Percentiles rank a stretch among this genome's conserved stretches.
Evolutionary conservation across 2,329 filamentous ascomycete genomes (phyloP).

Genomic region (Xylaria sp.): DNA sequence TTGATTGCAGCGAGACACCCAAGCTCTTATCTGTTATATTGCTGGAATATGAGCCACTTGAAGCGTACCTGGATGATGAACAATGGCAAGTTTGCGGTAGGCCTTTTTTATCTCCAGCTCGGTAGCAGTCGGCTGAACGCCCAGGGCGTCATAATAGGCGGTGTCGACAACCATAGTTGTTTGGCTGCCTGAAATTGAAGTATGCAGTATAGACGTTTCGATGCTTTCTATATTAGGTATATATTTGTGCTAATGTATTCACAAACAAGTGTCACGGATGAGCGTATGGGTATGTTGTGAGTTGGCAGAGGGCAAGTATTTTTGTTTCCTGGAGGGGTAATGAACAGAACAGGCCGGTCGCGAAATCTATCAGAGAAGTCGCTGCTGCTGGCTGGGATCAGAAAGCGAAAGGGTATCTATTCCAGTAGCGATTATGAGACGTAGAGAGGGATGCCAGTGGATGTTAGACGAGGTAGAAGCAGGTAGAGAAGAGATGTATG

Average conservation of each 20-base stretch:
- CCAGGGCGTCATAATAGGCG: conserved; percentile 84
- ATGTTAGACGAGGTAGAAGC: neutral
- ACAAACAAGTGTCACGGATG: neutral
- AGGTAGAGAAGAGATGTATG: conserved; percentile 11
- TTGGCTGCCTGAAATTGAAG: neutral
- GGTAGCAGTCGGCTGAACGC: conserved; percentile 82
- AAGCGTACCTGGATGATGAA: conserved; percentile 80
- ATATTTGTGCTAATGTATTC: neutral
- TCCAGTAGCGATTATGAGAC: neutral
- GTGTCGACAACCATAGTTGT: conserved; percentile 82
- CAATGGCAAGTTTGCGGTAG: conserved; percentile 91
- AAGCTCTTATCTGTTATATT: neutral
- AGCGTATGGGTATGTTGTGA: neutral
- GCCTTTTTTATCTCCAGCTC: conserved; percentile 97
- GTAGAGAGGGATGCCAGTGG: neutral
- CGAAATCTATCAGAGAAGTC: neutral
- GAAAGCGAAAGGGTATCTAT: conserved; percentile 3
- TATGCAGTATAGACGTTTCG: neutral
- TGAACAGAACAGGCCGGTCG: neutral
- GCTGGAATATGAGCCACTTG: neutral
- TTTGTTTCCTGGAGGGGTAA: conserved; percentile 11
- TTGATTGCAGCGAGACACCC: neutral
- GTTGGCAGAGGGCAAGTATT: neutral
- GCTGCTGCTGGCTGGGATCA: neutral
- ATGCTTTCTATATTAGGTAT: neutral